phyloP scores from a whole-genome alignment of 805 yeast species.

The Yamadazyma scolyti region DNA sequence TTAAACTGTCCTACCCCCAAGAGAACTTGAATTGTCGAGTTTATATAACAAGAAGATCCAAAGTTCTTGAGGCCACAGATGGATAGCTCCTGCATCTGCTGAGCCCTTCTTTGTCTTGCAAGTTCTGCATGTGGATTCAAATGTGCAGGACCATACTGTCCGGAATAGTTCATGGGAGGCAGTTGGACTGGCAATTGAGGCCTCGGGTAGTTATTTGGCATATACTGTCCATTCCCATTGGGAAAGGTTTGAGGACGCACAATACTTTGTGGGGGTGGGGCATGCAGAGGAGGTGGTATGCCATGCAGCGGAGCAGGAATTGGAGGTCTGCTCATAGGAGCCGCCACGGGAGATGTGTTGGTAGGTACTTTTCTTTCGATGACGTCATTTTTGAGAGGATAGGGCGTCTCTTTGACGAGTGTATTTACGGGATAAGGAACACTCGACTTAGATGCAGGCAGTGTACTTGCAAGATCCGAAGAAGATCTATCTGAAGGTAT shows the following conservation, averaged over 20 bases:
- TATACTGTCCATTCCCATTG: too few species aligned
- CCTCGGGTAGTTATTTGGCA: too few species aligned
- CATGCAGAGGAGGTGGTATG: background rate
- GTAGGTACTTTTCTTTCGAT: too few species aligned
- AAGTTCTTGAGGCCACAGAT: constrained; percentile 63
- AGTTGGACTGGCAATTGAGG: background rate
- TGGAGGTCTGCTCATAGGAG: background rate
- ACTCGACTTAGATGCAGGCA: too few species aligned
- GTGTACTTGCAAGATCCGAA: too few species aligned
- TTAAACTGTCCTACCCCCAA: constrained; percentile 53
- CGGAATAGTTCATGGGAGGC: background rate
- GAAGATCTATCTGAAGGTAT: too few species aligned
- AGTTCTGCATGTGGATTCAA: constrained; percentile 8
- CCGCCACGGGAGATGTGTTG: too few species aligned
- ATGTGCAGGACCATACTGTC: background rate
- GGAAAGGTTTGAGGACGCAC: background rate
- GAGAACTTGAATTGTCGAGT: constrained; percentile 67
- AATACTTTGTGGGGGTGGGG: background rate
- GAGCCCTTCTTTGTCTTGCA: constrained; percentile 3
- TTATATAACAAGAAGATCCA: constrained; percentile 76
- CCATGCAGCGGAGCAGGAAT: background rate
- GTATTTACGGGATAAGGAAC: too few species aligned
- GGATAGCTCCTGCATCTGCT: constrained; percentile 35
- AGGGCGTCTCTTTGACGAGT: constrained; percentile 9
- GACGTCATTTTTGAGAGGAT: constrained; percentile 6